Base-by-base conservation (phyloP, 371 early-diverging fungal genomes). In the Mortierella sp. region DNA sequence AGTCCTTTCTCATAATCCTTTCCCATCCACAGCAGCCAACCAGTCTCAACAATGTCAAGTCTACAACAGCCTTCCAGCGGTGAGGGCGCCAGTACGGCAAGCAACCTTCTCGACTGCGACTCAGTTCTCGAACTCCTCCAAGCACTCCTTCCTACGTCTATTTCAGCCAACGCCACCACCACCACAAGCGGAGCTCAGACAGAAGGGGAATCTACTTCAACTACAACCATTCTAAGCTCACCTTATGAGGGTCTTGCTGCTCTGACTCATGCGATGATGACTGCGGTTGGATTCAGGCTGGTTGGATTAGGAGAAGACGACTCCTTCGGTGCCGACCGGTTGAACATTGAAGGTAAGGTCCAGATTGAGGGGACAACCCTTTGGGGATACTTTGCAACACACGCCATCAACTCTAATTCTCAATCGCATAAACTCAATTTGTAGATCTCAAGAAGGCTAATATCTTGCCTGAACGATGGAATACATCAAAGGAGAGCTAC, bases 251-350 rank as follows among this genome's bases (percentile, higher is more conserved):
- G 87, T 0, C 74, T 90, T 1, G 85, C 91, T 22, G 88, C 87
- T 3, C 70, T 89, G 3, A 64, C 85, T 2, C 92, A 92, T 62
- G 86, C 89, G 22, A 86, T 86, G 49, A 88, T 93, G 89, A 67
- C 87, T 7, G 83, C 83, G 19, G 86, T 91, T 6, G 92, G 91
- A 2, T 91, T 89, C 60, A 67, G 85, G 45, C 86, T 90, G 58
- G 82, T 86, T 26, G 92, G 92, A 49, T 63, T 93, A 15, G 89
- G 93, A 31, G 93, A 91, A 61, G 86, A 88, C 31, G 91, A 87
- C 12, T 72, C 83, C 19, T 84, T 86, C 76, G 86, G 84, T 75
- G 75, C 66, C 53, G 56, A 43, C 2, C 71, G 59, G 12, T 9
- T 43, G 65, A 72, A 55, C 49, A 61, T 62, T n/a, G 64, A 74